Percentiles rank a stretch among this genome's conserved stretches.
Conservation (phyloP, 2,329 filamentous ascomycete species). For the Cytospora chrysosperma region DNA sequence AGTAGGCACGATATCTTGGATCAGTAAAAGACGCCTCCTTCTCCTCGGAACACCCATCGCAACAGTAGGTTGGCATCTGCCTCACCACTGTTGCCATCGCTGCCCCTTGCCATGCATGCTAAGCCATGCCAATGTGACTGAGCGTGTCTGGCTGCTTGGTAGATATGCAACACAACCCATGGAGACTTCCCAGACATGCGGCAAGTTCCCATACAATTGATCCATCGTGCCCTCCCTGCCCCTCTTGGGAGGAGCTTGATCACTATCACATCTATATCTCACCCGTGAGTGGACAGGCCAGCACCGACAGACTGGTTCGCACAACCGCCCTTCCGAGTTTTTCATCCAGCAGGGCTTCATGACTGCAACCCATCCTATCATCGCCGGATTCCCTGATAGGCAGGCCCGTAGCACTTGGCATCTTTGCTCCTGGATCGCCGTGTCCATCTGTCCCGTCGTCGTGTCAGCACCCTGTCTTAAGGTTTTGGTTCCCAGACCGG, state of each 20-base stretch:
- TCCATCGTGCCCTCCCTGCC: neutral
- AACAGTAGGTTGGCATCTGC: neutral
- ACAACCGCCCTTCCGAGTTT: neutral
- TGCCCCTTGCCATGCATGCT: too few species aligned
- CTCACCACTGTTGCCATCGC: too few species aligned
- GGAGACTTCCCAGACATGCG: neutral
- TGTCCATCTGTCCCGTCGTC: neutral
- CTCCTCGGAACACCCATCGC: too few species aligned
- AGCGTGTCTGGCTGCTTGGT: neutral
- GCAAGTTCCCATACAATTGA: neutral
- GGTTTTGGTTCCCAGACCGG: too few species aligned
- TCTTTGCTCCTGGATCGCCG: neutral
- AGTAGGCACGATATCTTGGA: too few species aligned
- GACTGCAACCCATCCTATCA: neutral
- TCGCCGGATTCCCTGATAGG: slow-evolving; percentile 1
- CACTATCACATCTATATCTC: slow-evolving; percentile 8
- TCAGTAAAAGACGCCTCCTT: neutral
- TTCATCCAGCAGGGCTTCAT: neutral
- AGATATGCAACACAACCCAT: neutral
- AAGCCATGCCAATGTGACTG: slow-evolving; percentile 7
- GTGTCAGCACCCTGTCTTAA: too few species aligned
- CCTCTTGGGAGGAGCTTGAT: neutral
- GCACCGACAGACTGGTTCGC: slow-evolving; percentile 24
- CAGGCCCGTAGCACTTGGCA: neutral
- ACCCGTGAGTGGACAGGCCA: slow-evolving; percentile 7